Base-by-base conservation (phyloP, 768 basidiomycete species). In the Ephemerocybe angulata region DNA sequence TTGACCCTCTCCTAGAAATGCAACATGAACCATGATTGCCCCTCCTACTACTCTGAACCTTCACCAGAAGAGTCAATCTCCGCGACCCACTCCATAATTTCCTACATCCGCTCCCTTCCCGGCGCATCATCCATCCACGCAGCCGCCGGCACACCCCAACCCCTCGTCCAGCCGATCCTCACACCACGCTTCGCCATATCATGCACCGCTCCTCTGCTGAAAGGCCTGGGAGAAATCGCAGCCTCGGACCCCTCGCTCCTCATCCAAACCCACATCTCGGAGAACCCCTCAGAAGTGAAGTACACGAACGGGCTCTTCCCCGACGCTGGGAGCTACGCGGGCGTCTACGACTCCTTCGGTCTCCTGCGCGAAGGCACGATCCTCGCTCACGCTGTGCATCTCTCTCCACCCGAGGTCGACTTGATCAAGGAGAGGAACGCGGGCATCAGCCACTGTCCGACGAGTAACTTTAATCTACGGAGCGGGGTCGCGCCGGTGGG, bases 171-270 rank as follows among this genome's bases (percentile, higher is more conserved):
- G 53, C 96, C 96, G 4, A 85, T 93, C 63, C 72, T 98, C 40
- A 98, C 96, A 0, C 96, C 96, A 13, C 89, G 96, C n/a, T 98
- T 98, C 68, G 96, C 96, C 22, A 88, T 98, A 55, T 86, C 90
- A 11, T 96, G 93, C 70, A 84, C 93, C 0, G 68, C 76, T 12
- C 72, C 80, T n/a, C 82, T 95, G 28, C 78, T 98, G 48, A 44
- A 64, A 1, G 69, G 72, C 3, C 76, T 98, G 4, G 85, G 88
- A 8, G 60, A 72, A 4, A 70, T 96, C 37, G 88, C 88, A 0
- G 64, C 71, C 21, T 65, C 75, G 3, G 81, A 90, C 62, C 78
- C 84, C 3, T 58, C 70, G 1, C 76, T 98, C 30, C 79, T 80
- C 50, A 88, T 97, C 50, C 96, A 98, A 71, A 98, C 96, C 2